phyloP scores from a whole-genome alignment of 179 eudicot species.

The Spergularia azorica region DNA sequence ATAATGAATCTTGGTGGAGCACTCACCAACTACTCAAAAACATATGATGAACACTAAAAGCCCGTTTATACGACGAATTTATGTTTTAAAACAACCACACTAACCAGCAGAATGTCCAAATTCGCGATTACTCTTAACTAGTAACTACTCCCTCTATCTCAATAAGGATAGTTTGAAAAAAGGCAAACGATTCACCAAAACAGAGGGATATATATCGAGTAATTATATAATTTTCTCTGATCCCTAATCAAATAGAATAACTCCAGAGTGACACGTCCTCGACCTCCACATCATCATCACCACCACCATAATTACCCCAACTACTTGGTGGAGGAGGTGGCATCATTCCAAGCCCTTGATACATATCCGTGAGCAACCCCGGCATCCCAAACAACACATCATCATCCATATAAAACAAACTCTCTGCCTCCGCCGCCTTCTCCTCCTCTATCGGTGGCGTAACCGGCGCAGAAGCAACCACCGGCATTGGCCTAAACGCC shows the following conservation, averaged over 20 bases:
- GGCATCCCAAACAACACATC: slow-evolving; percentile 46
- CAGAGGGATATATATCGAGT: no score
- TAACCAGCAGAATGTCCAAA: no score
- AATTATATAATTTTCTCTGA: no score
- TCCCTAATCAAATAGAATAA: slow-evolving; percentile 28
- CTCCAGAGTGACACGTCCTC: slow-evolving; percentile 52
- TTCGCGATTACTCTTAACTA: no score
- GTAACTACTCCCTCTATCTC: no score
- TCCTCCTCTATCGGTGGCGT: neutral
- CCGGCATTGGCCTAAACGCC: slow-evolving; percentile 30
- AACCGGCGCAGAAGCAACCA: neutral
- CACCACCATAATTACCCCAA: neutral
- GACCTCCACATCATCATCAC: slow-evolving; percentile 33
- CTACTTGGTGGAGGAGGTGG: slow-evolving; percentile 39
- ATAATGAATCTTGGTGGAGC: no score
- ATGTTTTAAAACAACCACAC: no score
- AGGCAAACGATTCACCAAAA: no score
- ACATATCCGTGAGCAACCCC: slow-evolving; percentile 51
- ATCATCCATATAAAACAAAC: slow-evolving; percentile 33
- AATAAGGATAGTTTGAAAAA: no score
- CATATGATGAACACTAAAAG: no score
- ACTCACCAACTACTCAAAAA: no score
- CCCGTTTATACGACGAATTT: no score
- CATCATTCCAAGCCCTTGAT: slow-evolving; percentile 57
- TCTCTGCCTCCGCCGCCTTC: neutral